Conservation (phyloP, 345 rosid genomes). For the Rhizophora apiculata region DNA sequence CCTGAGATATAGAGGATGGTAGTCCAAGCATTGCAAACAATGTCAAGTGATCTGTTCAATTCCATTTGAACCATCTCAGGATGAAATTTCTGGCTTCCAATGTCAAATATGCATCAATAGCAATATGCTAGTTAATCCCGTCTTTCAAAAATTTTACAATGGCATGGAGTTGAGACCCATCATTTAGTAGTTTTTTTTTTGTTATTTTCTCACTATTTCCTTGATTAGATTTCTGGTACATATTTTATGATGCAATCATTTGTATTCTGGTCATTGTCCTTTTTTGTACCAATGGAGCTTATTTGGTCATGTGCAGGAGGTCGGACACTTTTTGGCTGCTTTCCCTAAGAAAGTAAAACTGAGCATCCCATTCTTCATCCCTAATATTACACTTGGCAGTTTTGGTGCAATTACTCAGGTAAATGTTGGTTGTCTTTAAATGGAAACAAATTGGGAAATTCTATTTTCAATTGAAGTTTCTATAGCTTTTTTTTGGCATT, state of each 20-base stretch:
- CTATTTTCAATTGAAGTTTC: too few species aligned
- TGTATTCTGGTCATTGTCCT: not conserved
- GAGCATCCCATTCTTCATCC: constrained; percentile 92
- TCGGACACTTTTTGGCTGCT: constrained; percentile 87
- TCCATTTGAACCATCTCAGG: not conserved
- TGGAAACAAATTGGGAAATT: not conserved
- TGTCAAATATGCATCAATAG: not conserved
- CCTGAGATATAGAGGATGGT: too few species aligned
- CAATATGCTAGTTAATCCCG: not conserved
- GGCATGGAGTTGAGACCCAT: not conserved
- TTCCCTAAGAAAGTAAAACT: constrained; percentile 87
- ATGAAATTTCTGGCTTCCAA: not conserved
- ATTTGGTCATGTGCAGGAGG: constrained; percentile 52
- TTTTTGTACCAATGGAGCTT: constrained; percentile 13
- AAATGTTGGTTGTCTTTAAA: constrained; percentile 2
- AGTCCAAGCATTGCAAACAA: too few species aligned
- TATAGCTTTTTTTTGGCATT: not conserved
- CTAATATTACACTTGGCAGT: constrained; percentile 95
- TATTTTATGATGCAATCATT: not conserved
- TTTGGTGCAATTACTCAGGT: constrained; percentile 99
- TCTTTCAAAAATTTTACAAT: not conserved
- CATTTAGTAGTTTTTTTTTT: not conserved
- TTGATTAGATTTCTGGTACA: not conserved
- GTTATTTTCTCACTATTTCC: not conserved
- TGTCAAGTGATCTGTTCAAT: too few species aligned